Evolutionary conservation across 768 basidiomycete species (phyloP), one percentile per base, ranked within the genome.

Genomic region (Leucocoprinus leucothites): DNA sequence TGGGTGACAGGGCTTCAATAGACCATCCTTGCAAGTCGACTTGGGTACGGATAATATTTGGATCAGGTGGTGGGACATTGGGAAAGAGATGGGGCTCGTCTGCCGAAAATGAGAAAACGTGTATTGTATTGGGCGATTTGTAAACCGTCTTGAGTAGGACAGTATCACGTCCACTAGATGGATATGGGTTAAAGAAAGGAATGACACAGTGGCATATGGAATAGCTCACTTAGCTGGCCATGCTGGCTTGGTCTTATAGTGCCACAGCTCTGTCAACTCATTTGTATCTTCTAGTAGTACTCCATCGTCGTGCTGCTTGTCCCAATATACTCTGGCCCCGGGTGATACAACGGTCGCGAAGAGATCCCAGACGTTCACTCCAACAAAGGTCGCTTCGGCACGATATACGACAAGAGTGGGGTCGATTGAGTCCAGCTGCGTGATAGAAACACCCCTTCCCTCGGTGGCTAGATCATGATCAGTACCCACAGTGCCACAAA

Each of bases 21-120:
- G 96, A 91, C 91, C 95, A 98, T 45, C 96, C 97, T 72, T 94
- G 94, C n/a, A 99, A 76, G 66, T 97, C 94, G n/a, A 96, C 87
- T 68, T 98, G 95, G 0, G 91, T 92, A 6, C 95, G 88, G 58
- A 97, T 96, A 48, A 89, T 80, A 60, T 82, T 88, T 0, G 89
- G 85, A 47, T 90, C 91, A 1, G 71, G 74, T 9, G 75, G 75
- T 44, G 80, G 91, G 59, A 82, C 80, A 58, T 76, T 80, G 0
- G 92, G 87, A 69, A 98, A 97, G 13, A 97, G 78, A 53, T 89
- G 84, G 49, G 82, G 82, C 61, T 98, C 93, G 60, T 98, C 94
- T 0, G 86, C 90, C 3, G 95, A 97, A 71, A 97, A 97, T 1
- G 89, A 86, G 68, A 98, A 98, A 18, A 98, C 85, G 60, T 99